Percentiles rank a stretch among this genome's conserved stretches.
Evolutionary conservation across 257 asterid species (phyloP).

Genomic region (Jasminum sambac): DNA sequence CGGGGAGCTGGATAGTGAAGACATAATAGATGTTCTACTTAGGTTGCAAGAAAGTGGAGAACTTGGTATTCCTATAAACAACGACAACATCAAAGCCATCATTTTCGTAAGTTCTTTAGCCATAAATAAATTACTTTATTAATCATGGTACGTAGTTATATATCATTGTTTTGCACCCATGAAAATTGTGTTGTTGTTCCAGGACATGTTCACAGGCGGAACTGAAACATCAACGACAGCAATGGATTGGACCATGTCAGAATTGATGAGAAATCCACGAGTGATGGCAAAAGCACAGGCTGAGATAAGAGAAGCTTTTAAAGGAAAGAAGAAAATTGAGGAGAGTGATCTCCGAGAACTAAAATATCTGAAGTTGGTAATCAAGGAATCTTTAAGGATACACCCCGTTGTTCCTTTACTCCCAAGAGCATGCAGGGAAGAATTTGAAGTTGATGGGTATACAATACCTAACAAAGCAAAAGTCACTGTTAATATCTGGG

Average conservation of each 20-base stretch:
- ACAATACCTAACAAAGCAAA: slow-evolving; percentile 17
- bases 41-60: slow-evolving; percentile 12
- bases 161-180: background rate
- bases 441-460: slow-evolving; percentile 16
- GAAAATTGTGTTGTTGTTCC: background rate
- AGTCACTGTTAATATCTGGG: slow-evolving; percentile 28
- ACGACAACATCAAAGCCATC: slow-evolving; percentile 29
- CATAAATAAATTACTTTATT: background rate
- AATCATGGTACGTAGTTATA: too few species aligned
- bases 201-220: slow-evolving; percentile 26
- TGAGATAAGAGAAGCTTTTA: slow-evolving; percentile 20
- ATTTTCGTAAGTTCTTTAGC: slow-evolving; percentile 9
- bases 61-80: slow-evolving; percentile 6
- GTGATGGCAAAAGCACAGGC: slow-evolving; percentile 27
- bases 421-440: slow-evolving; percentile 24
- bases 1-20: slow-evolving; percentile 7
- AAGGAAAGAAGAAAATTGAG: background rate
- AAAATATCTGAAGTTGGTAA: slow-evolving; percentile 19
- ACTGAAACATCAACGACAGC: slow-evolving; percentile 19
- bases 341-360: slow-evolving; percentile 21
- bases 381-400: too few species aligned
- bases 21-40: slow-evolving; percentile 20
- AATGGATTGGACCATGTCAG: slow-evolving; percentile 25
- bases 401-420: too few species aligned
- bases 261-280: slow-evolving; percentile 21